Evolutionary conservation across 1,139 yeast genomes (phyloP).

Genomic region (Suhomyces bolitotheri): DNA sequence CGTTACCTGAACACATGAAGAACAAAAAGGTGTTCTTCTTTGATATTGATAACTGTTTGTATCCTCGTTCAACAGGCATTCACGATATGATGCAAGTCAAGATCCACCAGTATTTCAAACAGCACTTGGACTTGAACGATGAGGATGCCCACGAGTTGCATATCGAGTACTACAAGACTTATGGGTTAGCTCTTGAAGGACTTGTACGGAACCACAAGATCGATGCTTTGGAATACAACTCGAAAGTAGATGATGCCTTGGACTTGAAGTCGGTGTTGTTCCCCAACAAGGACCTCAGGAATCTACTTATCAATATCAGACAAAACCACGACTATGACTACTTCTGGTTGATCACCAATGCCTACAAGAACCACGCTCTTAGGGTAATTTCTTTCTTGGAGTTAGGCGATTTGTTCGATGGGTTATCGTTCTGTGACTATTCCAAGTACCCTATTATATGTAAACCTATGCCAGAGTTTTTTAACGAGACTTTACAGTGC

Average conservation of each 20-base stretch:
- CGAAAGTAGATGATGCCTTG: constrained; percentile 85
- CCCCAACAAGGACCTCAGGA: constrained; percentile 58
- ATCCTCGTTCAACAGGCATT: constrained; percentile 69
- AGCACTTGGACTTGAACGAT: constrained; percentile 58
- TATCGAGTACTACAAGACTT: constrained; percentile 73
- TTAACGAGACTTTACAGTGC: constrained; percentile 55
- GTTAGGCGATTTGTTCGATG: constrained; percentile 87
- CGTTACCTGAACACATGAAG: constrained; percentile 33
- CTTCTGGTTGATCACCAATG: constrained; percentile 90
- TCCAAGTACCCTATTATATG: constrained; percentile 65
- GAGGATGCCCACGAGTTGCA: constrained; percentile 79
- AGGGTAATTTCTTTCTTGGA: constrained; percentile 78
- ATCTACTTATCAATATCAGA: constrained; percentile 49
- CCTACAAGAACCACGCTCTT: constrained; percentile 85
- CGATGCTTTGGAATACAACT: constrained; percentile 86
- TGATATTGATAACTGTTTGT: constrained; percentile 91
- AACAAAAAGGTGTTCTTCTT: constrained; percentile 67
- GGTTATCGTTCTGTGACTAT: constrained; percentile 90
- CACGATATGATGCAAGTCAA: constrained; percentile 86
- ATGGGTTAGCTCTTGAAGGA: constrained; percentile 93
- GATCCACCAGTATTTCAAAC: constrained; percentile 79
- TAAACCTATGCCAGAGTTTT: constrained; percentile 72
- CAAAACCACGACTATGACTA: constrained; percentile 34
- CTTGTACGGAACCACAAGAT: constrained; percentile 78
- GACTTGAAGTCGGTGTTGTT: constrained; percentile 75